Percentiles rank a stretch among this genome's conserved stretches.
phyloP scores from a whole-genome alignment of 73 alveolate species.

The Symbiodinium natans region DNA sequence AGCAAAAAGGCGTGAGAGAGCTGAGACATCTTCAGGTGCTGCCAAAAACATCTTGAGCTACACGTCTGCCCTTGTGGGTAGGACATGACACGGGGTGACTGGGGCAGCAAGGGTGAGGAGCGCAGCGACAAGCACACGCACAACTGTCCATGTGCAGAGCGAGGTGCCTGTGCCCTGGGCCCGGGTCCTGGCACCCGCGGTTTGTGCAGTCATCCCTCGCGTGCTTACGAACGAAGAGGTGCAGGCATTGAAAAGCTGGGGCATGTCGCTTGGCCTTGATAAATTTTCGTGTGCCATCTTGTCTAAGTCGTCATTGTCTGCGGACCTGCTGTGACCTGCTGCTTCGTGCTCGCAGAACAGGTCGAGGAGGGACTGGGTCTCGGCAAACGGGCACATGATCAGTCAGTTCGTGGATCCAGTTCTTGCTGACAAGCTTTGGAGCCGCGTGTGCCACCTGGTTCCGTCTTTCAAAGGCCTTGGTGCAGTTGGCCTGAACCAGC shows the following conservation, averaged over 20 bases:
- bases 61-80: too few species aligned
- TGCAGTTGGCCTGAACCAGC: constrained; percentile 62
- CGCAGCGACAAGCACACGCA: too few species aligned
- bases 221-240: background rate
- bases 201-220: background rate
- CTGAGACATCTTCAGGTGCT: too few species aligned
- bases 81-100: too few species aligned
- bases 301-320: too few species aligned
- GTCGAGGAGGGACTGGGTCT: background rate
- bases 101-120: too few species aligned
- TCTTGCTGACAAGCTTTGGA: constrained; percentile 61
- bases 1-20: too few species aligned
- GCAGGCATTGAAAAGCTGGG: background rate
- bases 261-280: background rate
- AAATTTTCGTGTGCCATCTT: too few species aligned
- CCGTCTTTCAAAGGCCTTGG: background rate
- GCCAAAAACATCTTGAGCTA: too few species aligned
- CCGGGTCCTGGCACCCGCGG: background rate
- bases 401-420: constrained; percentile 42
- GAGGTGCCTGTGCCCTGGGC: constrained; percentile 10
- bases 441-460: constrained; percentile 40
- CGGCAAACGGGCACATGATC: constrained; percentile 47
- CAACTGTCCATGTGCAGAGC: too few species aligned
- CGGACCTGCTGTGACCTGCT: too few species aligned
- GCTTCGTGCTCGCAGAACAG: too few species aligned